phyloP scores from a whole-genome alignment of 192 early-diverging fungal species.

The Phlyctochytrium arcticum region DNA sequence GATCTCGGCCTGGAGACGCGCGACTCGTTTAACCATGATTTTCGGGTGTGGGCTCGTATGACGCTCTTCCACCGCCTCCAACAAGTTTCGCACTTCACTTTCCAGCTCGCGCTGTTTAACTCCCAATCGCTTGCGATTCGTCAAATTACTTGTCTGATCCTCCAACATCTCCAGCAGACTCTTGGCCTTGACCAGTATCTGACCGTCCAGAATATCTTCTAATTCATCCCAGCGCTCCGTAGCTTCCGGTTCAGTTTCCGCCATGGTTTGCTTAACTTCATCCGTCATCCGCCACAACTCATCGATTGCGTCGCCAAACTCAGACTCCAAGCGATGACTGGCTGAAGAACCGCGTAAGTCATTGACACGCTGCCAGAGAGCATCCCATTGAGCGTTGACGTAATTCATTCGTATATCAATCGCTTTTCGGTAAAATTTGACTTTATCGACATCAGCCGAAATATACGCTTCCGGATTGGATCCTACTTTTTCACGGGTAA shows the following conservation, averaged over 20 bases:
- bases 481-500: background rate
- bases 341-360: slow-evolving; percentile 18
- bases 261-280: background rate
- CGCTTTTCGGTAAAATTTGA: background rate
- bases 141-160: background rate
- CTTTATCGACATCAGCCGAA: background rate
- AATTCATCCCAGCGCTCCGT: background rate
- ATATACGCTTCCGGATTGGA: background rate
- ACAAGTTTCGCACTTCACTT: background rate
- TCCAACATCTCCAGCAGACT: background rate
- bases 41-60: background rate
- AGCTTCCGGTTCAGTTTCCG: background rate
- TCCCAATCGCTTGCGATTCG: slow-evolving; percentile 12
- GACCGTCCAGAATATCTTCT: slow-evolving; percentile 13
- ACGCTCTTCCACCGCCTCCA: slow-evolving; percentile 2
- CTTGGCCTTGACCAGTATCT: background rate
- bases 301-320: slow-evolving; percentile 18
- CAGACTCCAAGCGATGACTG: slow-evolving; percentile 4
- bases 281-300: slow-evolving; percentile 2
- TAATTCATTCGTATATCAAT: background rate
- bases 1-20: slow-evolving; percentile 1
- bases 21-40: background rate
- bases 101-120: slow-evolving; percentile 6
- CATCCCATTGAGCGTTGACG: slow-evolving; percentile 12
- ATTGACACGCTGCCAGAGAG: background rate